phyloP scores from a whole-genome alignment of 2,329 filamentous ascomycete genomes.

The Apiospora aurea region DNA sequence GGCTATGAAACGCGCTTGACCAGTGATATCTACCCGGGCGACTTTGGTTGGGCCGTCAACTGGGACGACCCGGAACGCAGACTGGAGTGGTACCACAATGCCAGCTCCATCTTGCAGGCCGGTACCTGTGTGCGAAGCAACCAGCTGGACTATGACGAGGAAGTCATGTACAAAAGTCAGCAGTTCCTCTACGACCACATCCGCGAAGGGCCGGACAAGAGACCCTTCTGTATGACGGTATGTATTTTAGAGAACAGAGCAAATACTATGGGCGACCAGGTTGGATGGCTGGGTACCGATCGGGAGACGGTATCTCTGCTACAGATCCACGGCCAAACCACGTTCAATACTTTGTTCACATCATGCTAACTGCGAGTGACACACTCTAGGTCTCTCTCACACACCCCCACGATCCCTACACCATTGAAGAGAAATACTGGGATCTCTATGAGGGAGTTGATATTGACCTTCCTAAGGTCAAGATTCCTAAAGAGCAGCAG shows the following conservation, averaged over 20 bases:
- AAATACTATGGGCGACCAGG: background rate
- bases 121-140: conserved; percentile 90
- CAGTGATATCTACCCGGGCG: conserved; percentile 94
- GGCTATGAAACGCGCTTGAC: conserved; percentile 92
- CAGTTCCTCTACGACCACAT: conserved; percentile 93
- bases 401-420: conserved; percentile 94
- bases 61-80: conserved; percentile 90
- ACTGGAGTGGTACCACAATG: conserved; percentile 96
- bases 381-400: conserved; percentile 79
- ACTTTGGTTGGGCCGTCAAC: conserved; percentile 94
- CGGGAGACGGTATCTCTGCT: background rate
- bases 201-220: conserved; percentile 73
- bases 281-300: background rate
- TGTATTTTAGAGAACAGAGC: conserved; percentile 34
- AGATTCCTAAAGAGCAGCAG: conserved; percentile 80
- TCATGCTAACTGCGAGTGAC: conserved; percentile 6
- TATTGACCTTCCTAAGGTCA: conserved; percentile 81
- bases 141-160: conserved; percentile 94
- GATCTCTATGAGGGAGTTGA: conserved; percentile 89
- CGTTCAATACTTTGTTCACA: background rate
- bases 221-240: conserved; percentile 85
- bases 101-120: conserved; percentile 89
- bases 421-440: conserved; percentile 93
- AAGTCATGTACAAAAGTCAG: conserved; percentile 90
- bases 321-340: background rate